Conservation (phyloP, 441 rosid genomes). For the Pelargonium citronellum region DNA sequence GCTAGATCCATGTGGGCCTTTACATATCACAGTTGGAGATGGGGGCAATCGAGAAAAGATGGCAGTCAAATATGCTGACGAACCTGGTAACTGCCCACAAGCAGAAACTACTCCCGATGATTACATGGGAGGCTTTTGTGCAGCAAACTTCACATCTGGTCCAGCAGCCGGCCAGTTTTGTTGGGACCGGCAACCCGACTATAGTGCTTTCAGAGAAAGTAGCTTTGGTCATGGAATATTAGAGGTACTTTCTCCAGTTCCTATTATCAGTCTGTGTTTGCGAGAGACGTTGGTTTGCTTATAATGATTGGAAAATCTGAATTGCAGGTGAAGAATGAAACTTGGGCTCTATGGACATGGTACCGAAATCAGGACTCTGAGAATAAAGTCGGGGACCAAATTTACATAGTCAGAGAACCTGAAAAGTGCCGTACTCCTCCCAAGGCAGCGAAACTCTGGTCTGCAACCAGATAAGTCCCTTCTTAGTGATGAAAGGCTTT, state of each 20-base stretch:
- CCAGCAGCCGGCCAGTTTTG: conserved; percentile 50
- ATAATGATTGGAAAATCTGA: too few species aligned
- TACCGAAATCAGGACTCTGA: conserved; percentile 43
- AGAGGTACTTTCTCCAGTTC: conserved; percentile 33
- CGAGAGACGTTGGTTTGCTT: too few species aligned
- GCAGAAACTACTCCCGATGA: conserved; percentile 38
- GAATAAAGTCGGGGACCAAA: conserved; percentile 32
- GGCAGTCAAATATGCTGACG: conserved; percentile 46
- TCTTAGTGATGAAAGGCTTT: too few species aligned
- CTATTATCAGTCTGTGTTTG: too few species aligned
- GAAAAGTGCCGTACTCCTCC: conserved; percentile 26
- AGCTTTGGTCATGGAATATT: conserved; percentile 59
- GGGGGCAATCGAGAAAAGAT: conserved; percentile 58
- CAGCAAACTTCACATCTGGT: conserved; percentile 45
- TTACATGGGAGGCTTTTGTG: conserved; percentile 43
- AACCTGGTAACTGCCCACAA: conserved; percentile 48
- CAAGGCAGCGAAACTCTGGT: neutral
- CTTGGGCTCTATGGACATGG: conserved; percentile 55
- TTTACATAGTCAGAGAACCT: conserved; percentile 46
- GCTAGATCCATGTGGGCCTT: conserved; percentile 50
- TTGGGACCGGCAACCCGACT: conserved; percentile 56
- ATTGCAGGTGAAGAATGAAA: conserved; percentile 46
- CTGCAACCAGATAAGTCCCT: conserved; percentile 18
- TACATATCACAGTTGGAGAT: conserved; percentile 48
- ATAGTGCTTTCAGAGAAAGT: conserved; percentile 52